Evolutionary conservation across 768 basidiomycete species (phyloP).

Genomic region (Rhodotorula graminis): DNA sequence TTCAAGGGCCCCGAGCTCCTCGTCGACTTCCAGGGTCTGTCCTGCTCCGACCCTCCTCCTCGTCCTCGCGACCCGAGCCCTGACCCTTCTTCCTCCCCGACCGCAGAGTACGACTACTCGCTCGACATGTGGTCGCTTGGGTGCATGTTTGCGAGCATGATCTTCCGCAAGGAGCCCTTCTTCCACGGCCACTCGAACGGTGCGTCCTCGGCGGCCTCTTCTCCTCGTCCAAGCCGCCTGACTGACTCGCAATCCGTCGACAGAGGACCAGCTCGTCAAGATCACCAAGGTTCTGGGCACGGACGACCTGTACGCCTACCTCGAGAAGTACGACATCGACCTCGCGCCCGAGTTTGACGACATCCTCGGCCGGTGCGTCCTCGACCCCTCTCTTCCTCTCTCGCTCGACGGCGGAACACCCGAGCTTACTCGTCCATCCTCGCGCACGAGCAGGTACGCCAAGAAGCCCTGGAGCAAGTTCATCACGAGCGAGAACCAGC

Average conservation of each 20-base stretch:
- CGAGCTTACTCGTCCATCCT: too few species aligned
- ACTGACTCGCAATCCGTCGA: neutral
- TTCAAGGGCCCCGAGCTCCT: constrained; percentile 39
- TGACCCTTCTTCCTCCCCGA: neutral
- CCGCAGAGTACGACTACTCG: constrained; percentile 33
- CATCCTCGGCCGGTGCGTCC: constrained; percentile 64
- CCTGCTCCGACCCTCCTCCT: neutral
- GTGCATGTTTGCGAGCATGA: constrained; percentile 39
- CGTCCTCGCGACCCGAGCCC: too few species aligned
- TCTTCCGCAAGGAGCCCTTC: constrained; percentile 40
- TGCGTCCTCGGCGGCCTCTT: neutral
- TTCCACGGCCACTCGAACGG: constrained; percentile 38
- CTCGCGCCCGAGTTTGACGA: constrained; percentile 95
- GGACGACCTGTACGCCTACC: constrained; percentile 35
- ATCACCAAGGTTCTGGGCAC: constrained; percentile 40
- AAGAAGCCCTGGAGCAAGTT: constrained; percentile 87
- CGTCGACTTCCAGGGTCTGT: constrained; percentile 36
- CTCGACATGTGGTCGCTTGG: constrained; percentile 41
- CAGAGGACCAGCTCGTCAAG: constrained; percentile 41
- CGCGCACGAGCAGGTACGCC: constrained; percentile 52
- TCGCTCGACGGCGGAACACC: too few species aligned
- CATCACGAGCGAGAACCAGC: constrained; percentile 91
- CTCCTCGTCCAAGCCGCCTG: too few species aligned
- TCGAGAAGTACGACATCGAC: constrained; percentile 74
- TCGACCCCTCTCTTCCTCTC: too few species aligned